A percentile compares a stretch with the other conserved stretches of the same genome.
Conservation (phyloP, 2,329 filamentous ascomycete genomes). For the Anisogramma anomala region DNA sequence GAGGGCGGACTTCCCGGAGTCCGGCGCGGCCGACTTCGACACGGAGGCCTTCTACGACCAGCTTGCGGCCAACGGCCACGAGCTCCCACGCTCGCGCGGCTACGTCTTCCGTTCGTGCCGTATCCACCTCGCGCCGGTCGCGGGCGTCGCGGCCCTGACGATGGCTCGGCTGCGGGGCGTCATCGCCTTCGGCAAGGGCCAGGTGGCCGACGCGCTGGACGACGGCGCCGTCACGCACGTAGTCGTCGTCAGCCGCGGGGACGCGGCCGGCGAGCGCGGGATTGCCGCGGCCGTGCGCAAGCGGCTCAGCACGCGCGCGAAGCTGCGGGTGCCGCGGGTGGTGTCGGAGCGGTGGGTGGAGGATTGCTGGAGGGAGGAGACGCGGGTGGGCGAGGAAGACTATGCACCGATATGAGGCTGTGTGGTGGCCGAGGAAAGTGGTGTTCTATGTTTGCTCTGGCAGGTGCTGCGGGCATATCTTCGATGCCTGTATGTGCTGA, state of each 20-base stretch:
- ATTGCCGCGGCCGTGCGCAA: constrained; percentile 33
- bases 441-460: no score
- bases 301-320: constrained; percentile 32
- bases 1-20: constrained; percentile 17
- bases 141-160: constrained; percentile 22
- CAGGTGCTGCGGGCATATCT: no score
- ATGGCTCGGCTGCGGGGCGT: constrained; percentile 41
- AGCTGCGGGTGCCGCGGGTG: constrained; percentile 47
- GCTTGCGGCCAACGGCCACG: constrained; percentile 44
- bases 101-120: constrained; percentile 40
- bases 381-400: constrained; percentile 66
- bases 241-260: constrained; percentile 39
- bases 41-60: constrained; percentile 37
- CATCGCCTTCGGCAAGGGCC: constrained; percentile 59
- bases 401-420: constrained; percentile 26
- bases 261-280: constrained; percentile 28
- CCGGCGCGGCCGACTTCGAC: constrained; percentile 26
- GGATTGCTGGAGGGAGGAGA: constrained; percentile 69
- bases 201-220: constrained; percentile 37
- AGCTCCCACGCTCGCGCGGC: constrained; percentile 37
- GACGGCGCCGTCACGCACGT: constrained; percentile 61
- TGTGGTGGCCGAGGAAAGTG: background rate
- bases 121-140: constrained; percentile 28
- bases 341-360: constrained; percentile 64
- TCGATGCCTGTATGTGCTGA: no score